Base-by-base conservation (phyloP, 163 green algal species). In the Chlamydomonas reinhardtii region DNA sequence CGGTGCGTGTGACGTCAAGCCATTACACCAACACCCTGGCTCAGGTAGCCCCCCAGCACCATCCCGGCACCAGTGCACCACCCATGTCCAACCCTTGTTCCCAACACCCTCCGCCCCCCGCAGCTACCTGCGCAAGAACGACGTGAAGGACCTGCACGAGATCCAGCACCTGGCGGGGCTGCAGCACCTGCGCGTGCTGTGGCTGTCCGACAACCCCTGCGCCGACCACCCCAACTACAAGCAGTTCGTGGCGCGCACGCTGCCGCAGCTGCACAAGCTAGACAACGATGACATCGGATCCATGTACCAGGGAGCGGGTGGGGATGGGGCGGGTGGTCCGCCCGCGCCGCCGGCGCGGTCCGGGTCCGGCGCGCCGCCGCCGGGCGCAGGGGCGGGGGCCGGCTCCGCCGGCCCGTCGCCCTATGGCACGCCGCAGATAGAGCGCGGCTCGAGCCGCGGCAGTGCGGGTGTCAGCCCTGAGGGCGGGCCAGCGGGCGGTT, bases 201-300 rank as follows among this genome's bases (percentile, higher is more conserved):
- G 92, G 94, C 88, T 96, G 32, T 93, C 85, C 35, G 94, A 96
- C 81, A 96, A 96, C 77, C 93, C 93, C 20, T 94, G 90, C 71
- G 92, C 93, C n/a, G 89, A 93, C 9, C 83, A 89, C 37, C 88
- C 88, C 19, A 52, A 88, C 24, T 94, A 95, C 84, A 90, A 91
- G 56, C 86, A 90, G 78, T 76, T 90, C 24, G 86, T 88, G 48
- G 81, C 75, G 37, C 71, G 71, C 68, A 52, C 82, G 54, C 90
- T 95, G 76, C 89, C 90, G 11, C 43, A 68, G n/a, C 75, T 95
- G 37, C 71, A 92, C 29, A 94, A 94, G 82, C 75, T 95, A 29
- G 91, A 95, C 88, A 96, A 93, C 68, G 52, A 88, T 16, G 90
- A 94, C 48, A 39, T 93, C 9, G 82, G 75, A 3, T 34, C 76